Conservation (phyloP, 2,329 filamentous ascomycete species). For the Coleophoma cylindrospora region DNA sequence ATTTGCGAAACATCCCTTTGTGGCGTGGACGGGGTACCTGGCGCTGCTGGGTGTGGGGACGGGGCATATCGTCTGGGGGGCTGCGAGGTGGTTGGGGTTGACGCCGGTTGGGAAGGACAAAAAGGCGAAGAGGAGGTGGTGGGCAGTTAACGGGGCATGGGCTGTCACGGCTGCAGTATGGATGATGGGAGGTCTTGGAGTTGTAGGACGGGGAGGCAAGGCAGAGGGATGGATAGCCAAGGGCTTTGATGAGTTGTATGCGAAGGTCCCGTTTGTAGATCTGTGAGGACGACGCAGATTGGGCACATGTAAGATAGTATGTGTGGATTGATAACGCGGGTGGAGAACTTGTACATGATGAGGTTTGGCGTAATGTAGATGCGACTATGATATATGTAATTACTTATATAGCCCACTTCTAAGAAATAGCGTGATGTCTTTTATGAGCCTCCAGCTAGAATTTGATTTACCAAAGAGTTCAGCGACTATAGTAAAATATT, state of each 20-base stretch:
- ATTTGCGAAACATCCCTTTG: constrained; percentile 64
- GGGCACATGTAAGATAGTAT: too few relatives aligned
- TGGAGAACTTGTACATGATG: too few relatives aligned
- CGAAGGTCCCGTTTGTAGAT: constrained; percentile 50
- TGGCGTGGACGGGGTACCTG: constrained; percentile 65
- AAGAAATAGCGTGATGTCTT: too few relatives aligned
- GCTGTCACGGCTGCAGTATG: constrained; percentile 60
- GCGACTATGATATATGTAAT: too few relatives aligned
- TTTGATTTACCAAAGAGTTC: too few relatives aligned
- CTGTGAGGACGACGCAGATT: constrained; percentile 28
- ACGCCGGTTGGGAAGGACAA: constrained; percentile 51
- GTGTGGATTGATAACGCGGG: too few relatives aligned
- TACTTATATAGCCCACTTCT: too few relatives aligned
- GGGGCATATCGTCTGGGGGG: constrained; percentile 80
- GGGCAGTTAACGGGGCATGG: constrained; percentile 63
- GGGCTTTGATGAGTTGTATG: constrained; percentile 73
- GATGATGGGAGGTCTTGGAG: constrained; percentile 74
- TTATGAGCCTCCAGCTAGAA: too few relatives aligned
- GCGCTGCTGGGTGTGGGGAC: constrained; percentile 62
- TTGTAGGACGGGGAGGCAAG: constrained; percentile 68
- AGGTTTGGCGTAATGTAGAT: too few relatives aligned
- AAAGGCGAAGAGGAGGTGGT: constrained; percentile 60
- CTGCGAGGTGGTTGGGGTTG: constrained; percentile 73
- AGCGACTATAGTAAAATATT: too few relatives aligned
- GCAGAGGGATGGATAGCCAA: constrained; percentile 74